A percentile compares a stretch with the other conserved stretches of the same genome.
Conservation (phyloP, 352 stramenopile species). For the Globisporangium megalacanthum region DNA sequence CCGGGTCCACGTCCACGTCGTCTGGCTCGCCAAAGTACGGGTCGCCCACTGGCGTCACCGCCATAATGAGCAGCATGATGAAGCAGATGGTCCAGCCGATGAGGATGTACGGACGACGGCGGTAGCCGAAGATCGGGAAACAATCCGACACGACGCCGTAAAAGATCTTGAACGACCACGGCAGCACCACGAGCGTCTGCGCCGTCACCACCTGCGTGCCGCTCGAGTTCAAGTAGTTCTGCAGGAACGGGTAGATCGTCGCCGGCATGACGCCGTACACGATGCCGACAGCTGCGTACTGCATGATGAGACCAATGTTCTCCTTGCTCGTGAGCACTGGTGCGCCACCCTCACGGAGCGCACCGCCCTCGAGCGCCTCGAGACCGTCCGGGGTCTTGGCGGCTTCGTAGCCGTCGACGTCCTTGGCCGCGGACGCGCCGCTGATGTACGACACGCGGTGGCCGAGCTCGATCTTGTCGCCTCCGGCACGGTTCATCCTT, state of each 20-base stretch:
- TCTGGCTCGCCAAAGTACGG: conserved; percentile 35
- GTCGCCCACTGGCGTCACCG: conserved; percentile 23
- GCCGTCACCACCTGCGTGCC: conserved; percentile 28
- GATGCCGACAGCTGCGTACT: conserved; percentile 22
- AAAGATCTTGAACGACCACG: conserved; percentile 55
- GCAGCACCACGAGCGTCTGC: conserved; percentile 31
- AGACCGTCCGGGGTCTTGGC: no score
- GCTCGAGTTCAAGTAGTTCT: conserved; percentile 28
- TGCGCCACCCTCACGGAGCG: conserved; percentile 32
- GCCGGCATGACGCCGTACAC: conserved; percentile 15
- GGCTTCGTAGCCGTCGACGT: no score
- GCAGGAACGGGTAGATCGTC: conserved; percentile 24
- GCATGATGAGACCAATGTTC: conserved; percentile 21
- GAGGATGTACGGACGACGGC: conserved; percentile 47
- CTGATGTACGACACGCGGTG: no score
- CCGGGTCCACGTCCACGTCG: conserved; percentile 17
- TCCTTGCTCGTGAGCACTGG: conserved; percentile 26
- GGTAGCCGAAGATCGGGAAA: conserved; percentile 45
- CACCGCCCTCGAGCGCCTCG: conserved; percentile 23
- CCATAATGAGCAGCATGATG: conserved; percentile 41
- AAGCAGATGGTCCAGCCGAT: conserved; percentile 40
- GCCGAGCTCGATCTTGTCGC: no score
- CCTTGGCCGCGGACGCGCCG: no score
- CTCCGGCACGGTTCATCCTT: no score
- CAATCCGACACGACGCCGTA: conserved; percentile 51